Conservation (phyloP, 2,329 filamentous ascomycete species). For the Aspergillus sp. region DNA sequence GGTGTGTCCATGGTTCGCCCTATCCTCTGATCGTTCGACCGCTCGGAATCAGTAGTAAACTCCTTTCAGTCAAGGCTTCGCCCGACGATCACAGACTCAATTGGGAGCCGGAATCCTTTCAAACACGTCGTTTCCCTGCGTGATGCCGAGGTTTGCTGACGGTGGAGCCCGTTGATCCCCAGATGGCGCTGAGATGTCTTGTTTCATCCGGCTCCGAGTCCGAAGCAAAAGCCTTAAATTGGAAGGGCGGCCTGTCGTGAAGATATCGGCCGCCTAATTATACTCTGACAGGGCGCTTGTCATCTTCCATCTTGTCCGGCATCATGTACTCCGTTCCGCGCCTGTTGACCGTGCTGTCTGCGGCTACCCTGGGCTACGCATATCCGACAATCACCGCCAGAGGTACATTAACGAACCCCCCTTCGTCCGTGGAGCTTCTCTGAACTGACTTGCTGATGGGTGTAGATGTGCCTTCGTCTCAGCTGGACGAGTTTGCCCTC, state of each 20-base stretch:
- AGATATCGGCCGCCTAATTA: not conserved
- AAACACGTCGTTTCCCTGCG: not conserved
- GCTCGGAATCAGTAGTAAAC: not conserved
- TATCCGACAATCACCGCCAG: not conserved
- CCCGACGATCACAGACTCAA: not conserved
- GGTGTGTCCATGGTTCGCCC: not conserved
- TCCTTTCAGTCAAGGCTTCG: not conserved
- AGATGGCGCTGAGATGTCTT: not conserved
- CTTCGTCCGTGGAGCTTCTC: not conserved
- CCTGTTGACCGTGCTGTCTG: not conserved
- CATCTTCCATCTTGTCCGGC: not conserved
- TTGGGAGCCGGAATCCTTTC: not conserved
- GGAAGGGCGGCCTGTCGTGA: not conserved
- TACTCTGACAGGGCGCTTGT: not conserved
- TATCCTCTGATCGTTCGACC: too few species aligned
- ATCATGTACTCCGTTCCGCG: not conserved
- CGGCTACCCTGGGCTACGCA: not conserved
- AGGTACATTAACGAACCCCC: not conserved
- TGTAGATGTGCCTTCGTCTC: not conserved
- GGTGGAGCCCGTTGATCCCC: not conserved
- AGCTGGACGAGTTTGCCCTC: slow-evolving; percentile 34
- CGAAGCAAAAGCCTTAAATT: not conserved
- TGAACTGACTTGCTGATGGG: not conserved
- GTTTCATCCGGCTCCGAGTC: not conserved
- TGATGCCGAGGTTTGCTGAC: not conserved